Percentiles rank a stretch among this genome's conserved stretches.
Conservation (phyloP, 768 basidiomycete species). For the Myochromella boudieri region DNA sequence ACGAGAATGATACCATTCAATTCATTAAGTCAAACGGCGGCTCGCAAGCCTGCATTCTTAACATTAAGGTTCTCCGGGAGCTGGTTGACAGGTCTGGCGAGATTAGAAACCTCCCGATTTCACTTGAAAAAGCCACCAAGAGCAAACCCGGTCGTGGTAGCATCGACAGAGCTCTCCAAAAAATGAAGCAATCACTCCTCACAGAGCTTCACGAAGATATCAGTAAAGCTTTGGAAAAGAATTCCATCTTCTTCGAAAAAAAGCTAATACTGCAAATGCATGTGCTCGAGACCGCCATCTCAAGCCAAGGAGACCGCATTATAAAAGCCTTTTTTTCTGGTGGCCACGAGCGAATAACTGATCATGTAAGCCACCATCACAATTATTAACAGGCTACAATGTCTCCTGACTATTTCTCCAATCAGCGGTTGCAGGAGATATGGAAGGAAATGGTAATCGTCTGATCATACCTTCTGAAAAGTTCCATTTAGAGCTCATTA, state of each 20-base stretch:
- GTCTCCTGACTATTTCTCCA: background rate
- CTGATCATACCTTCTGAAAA: background rate
- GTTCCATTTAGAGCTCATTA: background rate
- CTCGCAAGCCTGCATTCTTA: no score
- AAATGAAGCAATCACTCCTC: background rate
- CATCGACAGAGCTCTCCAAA: no score
- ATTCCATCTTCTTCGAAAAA: background rate
- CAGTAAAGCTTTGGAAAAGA: background rate
- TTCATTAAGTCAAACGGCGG: no score
- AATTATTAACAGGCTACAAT: background rate
- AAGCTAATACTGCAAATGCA: background rate
- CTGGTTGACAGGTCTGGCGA: no score
- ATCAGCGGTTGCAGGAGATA: background rate
- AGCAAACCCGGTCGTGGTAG: no score
- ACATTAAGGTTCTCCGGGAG: no score
- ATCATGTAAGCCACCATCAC: background rate
- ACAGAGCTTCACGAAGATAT: background rate
- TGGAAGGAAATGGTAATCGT: constrained; percentile 2
- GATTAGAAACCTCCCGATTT: no score
- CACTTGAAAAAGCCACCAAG: no score
- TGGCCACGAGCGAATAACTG: constrained; percentile 1
- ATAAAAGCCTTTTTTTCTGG: background rate
- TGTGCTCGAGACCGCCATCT: background rate
- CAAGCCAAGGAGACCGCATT: background rate
- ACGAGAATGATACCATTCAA: no score